A percentile compares a stretch with the other conserved stretches of the same genome.
These are phyloP conservation scores for Umbilicus rupestris DNA, from an alignment of 164 flowering plant species.

Conservation along the genomic window DNA sequence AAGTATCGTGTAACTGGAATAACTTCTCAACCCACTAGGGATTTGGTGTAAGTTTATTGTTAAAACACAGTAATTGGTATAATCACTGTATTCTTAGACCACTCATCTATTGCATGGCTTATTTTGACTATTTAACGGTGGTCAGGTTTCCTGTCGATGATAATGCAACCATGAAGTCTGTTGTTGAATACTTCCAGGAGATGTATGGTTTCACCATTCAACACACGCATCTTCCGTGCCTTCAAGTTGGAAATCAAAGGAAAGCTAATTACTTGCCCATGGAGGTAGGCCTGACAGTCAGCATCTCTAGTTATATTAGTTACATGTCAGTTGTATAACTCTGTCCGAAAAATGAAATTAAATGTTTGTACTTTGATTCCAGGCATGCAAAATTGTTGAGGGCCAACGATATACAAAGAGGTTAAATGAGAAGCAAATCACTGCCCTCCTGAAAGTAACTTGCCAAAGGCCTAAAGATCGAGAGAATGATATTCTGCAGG, in stretches of 20 bases:
- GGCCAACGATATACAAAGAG: slow-evolving; percentile 80
- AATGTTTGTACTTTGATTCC: slow-evolving; percentile 9
- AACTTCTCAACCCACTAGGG: slow-evolving; percentile 77
- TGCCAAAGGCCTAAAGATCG: slow-evolving; percentile 73
- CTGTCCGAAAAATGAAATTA: background rate
- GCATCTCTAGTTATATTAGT: background rate
- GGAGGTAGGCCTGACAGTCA: slow-evolving; percentile 34
- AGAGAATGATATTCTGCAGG: slow-evolving; percentile 68
- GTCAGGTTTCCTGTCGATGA: slow-evolving; percentile 58
- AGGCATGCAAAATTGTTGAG: slow-evolving; percentile 82
- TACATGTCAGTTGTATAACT: background rate
- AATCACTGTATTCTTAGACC: background rate
- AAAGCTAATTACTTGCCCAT: slow-evolving; percentile 69
- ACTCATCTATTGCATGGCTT: background rate
- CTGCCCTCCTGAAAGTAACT: slow-evolving; percentile 66
- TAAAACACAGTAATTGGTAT: background rate
- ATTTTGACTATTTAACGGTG: background rate
- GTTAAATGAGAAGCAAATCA: slow-evolving; percentile 73
- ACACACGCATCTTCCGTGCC: slow-evolving; percentile 55
- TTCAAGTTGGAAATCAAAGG: slow-evolving; percentile 59
- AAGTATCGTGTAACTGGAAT: slow-evolving; percentile 77
- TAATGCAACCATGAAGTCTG: slow-evolving; percentile 50
- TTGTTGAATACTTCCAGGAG: slow-evolving; percentile 58
- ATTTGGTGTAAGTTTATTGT: slow-evolving; percentile 48
- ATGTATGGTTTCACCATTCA: slow-evolving; percentile 63